Evolutionary conservation across 2,329 filamentous ascomycete genomes (phyloP).

Genomic region (Cryphonectria nitschkei): DNA sequence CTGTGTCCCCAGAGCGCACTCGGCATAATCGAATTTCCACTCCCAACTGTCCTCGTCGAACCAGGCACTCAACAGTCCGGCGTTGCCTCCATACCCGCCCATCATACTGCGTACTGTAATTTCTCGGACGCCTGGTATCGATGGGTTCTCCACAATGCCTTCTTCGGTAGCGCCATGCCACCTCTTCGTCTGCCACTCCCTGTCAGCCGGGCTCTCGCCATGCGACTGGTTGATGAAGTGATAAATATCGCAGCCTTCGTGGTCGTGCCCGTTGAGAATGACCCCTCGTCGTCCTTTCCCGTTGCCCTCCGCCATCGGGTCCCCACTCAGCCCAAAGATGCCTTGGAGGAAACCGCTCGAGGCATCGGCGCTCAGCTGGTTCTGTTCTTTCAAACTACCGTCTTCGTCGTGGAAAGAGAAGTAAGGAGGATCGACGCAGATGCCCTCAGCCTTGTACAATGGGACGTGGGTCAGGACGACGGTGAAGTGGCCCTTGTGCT

Average conservation of each 20-base stretch:
- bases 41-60: constrained; percentile 73
- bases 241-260: constrained; percentile 88
- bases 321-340: constrained; percentile 76
- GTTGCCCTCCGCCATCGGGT: constrained; percentile 57
- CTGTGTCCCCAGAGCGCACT: constrained; percentile 80
- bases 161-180: constrained; percentile 51
- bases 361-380: constrained; percentile 76
- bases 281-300: constrained; percentile 75
- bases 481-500: constrained; percentile 70
- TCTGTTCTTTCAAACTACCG: constrained; percentile 85
- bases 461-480: constrained; percentile 91
- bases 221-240: constrained; percentile 75
- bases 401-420: constrained; percentile 75
- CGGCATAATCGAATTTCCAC: constrained; percentile 82
- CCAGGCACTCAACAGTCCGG: constrained; percentile 86
- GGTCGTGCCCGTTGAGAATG: constrained; percentile 91
- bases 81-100: constrained; percentile 93
- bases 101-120: constrained; percentile 98
- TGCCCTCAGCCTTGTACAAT: constrained; percentile 77
- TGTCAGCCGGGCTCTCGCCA: constrained; percentile 43
- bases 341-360: constrained; percentile 80
- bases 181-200: constrained; percentile 53
- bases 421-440: constrained; percentile 83
- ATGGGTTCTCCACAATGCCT: constrained; percentile 46
- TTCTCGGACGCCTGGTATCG: constrained; percentile 73